Conservation (phyloP, 768 basidiomycete species). For the Rhodotorula paludigena region DNA sequence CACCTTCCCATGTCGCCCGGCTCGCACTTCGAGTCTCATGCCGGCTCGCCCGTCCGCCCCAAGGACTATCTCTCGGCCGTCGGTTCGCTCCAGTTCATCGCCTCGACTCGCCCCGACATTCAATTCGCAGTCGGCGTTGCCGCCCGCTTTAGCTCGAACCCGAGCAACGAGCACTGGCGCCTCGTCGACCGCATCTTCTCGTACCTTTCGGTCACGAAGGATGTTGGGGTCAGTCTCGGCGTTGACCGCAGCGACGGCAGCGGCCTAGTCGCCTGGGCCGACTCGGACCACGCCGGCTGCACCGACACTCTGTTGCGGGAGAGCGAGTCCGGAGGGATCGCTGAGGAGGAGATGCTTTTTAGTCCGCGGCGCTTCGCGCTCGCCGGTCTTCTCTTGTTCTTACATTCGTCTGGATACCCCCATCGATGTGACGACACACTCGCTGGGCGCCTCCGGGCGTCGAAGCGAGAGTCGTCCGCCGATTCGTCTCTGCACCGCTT, state of each 20-base stretch:
- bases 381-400: no score
- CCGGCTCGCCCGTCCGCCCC: not conserved
- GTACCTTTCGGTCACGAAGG: not conserved
- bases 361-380: no score
- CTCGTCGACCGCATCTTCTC: no score
- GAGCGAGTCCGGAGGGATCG: no score
- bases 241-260: not conserved
- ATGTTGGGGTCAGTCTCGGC: not conserved
- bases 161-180: not conserved
- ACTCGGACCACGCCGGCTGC: constrained; percentile 43
- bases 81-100: not conserved
- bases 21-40: not conserved
- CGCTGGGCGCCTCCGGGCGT: no score
- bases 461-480: no score
- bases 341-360: no score
- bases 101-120: not conserved
- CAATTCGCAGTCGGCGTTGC: not conserved
- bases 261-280: constrained; percentile 42
- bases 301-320: no score
- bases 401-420: no score
- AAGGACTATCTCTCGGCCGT: not conserved
- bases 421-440: no score
- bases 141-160: not conserved
- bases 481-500: no score
- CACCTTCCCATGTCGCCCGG: constrained; percentile 3